Base-by-base conservation (phyloP, 202 grass and related monocot genomes). In the Eragrostis tef region DNA sequence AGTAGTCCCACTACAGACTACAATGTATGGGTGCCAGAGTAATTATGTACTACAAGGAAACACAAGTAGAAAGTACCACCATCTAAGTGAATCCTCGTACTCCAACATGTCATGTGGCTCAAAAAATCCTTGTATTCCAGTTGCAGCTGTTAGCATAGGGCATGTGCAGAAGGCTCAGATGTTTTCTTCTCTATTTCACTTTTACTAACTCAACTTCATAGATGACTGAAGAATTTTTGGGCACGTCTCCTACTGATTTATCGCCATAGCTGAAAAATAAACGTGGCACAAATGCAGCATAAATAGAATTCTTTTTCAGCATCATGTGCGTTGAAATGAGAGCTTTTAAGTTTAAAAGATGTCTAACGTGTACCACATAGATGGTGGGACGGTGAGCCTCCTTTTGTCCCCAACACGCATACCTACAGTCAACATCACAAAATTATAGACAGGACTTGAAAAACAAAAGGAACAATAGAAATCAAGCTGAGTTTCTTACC, bases 181-280 rank as follows among this genome's bases (percentile, higher is more conserved):
- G 21, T 0, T 0, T n/a, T 46, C 80, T 50, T 70, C 76, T 67
- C 77, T 71, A 90, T 61, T 81, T 71, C 31, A 94, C 90, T 50
- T 85, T 83, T 49, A 87, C 73, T 64, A 98, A 76, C 77, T 94
- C 92, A 17, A 98, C 85, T 70, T 98, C 92, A 62, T 94, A 98
- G 29, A 93, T 71, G 25, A 98, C 56, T 77, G 86, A 89, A 34
- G 92, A 89, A 79, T 91, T 89, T 64, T 84, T 81, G 2, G 92
- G 95, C 71, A 91, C 88, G 43, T 86, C 60, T 39, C 83, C 80
- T 0, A 34, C 19, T 29, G 59, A 22, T 78, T 81, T 87, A 31
- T 87, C 74, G 0, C 83, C 90, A 69, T 88, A 88, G 13, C 95
- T 94, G 79, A 50, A 91, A 39, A 76, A 71, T 42, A 79, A 73